These are phyloP conservation scores for Fusarium kyushuense DNA, from an alignment of 2,329 filamentous ascomycete genomes.

Conservation along the genomic window DNA sequence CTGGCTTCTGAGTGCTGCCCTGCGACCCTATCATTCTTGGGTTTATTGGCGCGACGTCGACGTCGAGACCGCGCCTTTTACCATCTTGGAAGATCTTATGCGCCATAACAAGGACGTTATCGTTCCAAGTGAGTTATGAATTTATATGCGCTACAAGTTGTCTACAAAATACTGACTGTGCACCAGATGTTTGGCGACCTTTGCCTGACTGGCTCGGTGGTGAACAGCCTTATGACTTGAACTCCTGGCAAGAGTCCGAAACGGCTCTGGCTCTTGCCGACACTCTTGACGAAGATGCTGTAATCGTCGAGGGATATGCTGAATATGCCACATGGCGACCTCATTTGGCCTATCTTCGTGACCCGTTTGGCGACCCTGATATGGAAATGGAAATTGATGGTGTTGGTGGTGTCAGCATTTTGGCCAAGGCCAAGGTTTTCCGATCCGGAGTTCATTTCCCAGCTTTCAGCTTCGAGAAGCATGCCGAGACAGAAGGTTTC, in stretches of 20 bases:
- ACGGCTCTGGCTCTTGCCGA: constrained; percentile 94
- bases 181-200: constrained; percentile 95
- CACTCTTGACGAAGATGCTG: constrained; percentile 95
- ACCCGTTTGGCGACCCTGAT: constrained; percentile 96
- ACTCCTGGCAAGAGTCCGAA: constrained; percentile 99
- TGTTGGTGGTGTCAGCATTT: constrained; percentile 95
- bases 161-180: constrained; percentile 43
- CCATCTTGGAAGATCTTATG: constrained; percentile 97
- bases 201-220: constrained; percentile 98
- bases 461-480: constrained; percentile 98
- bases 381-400: constrained; percentile 99
- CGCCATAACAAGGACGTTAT: constrained; percentile 99
- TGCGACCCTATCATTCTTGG: constrained; percentile 97
- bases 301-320: constrained; percentile 98
- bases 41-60: constrained; percentile 99
- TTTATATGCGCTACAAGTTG: background rate
- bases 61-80: constrained; percentile 96
- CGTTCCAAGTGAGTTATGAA: constrained; percentile 83
- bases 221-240: constrained; percentile 97
- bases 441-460: constrained; percentile 96
- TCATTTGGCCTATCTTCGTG: constrained; percentile 94
- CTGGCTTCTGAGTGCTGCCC: constrained; percentile 92
- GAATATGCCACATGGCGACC: constrained; percentile 99
- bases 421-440: constrained; percentile 96
- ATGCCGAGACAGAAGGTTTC: constrained; percentile 98